Conservation (phyloP, 345 rosid genomes). For the Citrus australasica region DNA sequence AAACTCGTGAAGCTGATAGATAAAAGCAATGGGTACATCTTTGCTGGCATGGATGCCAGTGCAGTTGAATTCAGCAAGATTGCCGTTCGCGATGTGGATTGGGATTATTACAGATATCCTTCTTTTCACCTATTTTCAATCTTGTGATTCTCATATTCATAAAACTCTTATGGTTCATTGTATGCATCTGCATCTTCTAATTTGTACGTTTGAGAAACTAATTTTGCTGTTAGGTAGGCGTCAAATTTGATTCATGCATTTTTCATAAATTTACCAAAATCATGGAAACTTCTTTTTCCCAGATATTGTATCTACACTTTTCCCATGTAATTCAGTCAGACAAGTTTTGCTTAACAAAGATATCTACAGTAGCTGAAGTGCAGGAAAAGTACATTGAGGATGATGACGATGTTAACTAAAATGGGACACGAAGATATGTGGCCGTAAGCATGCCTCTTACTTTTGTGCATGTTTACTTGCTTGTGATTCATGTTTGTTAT, state of each 20-base stretch:
- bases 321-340: neutral
- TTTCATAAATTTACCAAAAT: neutral
- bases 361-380: slow-evolving; percentile 53
- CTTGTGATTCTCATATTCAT: neutral
- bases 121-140: neutral
- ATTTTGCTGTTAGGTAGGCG: neutral
- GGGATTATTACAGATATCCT: slow-evolving; percentile 98
- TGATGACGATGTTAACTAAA: slow-evolving; percentile 27
- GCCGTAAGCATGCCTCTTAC: neutral
- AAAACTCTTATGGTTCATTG: neutral
- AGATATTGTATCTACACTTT: neutral
- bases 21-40: slow-evolving; percentile 85
- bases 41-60: slow-evolving; percentile 69
- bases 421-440: neutral
- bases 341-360: slow-evolving; percentile 43
- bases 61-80: slow-evolving; percentile 94
- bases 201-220: neutral
- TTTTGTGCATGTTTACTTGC: neutral
- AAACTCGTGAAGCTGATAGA: slow-evolving; percentile 80
- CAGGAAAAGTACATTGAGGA: slow-evolving; percentile 72
- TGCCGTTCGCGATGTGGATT: slow-evolving; percentile 62
- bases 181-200: neutral
- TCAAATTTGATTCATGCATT: neutral
- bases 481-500: neutral
- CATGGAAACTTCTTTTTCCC: neutral